A percentile compares a stretch with the other conserved stretches of the same genome.
phyloP scores from a whole-genome alignment of 176 grass and related monocot species.

The Cocos nucifera region DNA sequence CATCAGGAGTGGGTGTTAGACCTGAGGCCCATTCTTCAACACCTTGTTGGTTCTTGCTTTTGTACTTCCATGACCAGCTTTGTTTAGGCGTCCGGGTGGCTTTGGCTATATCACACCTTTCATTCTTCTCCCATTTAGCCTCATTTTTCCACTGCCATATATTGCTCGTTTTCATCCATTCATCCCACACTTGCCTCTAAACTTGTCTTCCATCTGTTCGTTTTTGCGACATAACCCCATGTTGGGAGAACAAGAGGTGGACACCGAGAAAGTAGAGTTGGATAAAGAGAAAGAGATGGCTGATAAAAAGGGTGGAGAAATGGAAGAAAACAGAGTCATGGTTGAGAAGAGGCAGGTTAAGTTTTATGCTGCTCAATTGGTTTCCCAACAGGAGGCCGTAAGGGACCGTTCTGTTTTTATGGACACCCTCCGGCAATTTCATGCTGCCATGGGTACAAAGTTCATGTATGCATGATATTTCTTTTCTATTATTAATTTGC shows the following conservation, averaged over 20 bases:
- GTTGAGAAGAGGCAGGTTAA: slow-evolving; percentile 10
- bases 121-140: not conserved
- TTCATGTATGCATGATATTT: slow-evolving; percentile 24
- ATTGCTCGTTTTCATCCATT: not conserved
- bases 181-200: too few relatives aligned
- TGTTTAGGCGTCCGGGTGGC: too few relatives aligned
- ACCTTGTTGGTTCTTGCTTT: not conserved
- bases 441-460: slow-evolving; percentile 39
- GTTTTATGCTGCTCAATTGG: slow-evolving; percentile 27
- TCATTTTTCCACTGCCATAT: not conserved
- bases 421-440: slow-evolving; percentile 39
- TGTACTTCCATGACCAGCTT: too few relatives aligned
- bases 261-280: not conserved
- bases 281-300: not conserved
- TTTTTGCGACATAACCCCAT: too few relatives aligned
- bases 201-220: too few relatives aligned
- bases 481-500: not conserved
- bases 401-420: slow-evolving; percentile 30
- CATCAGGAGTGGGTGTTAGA: too few relatives aligned
- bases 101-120: too few relatives aligned
- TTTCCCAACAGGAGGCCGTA: slow-evolving; percentile 24
- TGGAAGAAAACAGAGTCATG: too few relatives aligned
- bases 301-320: too few relatives aligned
- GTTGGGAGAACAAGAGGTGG: slow-evolving; percentile 9
- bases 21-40: not conserved